Evolutionary conservation across 371 early-diverging fungal genomes (phyloP).

Genomic region (Choanephora cucurbitarum): DNA sequence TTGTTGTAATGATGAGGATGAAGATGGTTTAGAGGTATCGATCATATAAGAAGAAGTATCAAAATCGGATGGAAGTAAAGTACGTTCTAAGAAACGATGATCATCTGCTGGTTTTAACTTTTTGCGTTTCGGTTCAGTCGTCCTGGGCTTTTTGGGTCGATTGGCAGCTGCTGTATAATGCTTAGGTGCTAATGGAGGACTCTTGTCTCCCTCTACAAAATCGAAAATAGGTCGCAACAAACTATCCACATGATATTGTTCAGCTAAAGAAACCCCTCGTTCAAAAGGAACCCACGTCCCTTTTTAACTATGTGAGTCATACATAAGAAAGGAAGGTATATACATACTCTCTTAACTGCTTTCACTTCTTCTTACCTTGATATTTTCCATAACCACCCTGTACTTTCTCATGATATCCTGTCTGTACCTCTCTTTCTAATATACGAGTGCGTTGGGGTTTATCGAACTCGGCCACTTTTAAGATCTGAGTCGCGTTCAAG

Average conservation of each 20-base stretch:
- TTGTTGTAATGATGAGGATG: background rate
- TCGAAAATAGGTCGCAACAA: conserved; percentile 41
- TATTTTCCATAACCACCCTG: conserved; percentile 97
- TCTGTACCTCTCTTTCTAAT: conserved; percentile 83
- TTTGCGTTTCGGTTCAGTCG: conserved; percentile 14
- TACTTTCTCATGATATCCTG: conserved; percentile 85
- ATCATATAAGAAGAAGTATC: too few species aligned
- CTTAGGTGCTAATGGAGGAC: conserved; percentile 47
- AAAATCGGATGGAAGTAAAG: background rate
- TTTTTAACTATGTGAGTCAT: conserved; percentile 6
- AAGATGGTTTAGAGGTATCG: too few species aligned
- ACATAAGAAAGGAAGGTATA: background rate
- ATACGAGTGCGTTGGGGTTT: conserved; percentile 89
- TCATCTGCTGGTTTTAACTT: conserved; percentile 47
- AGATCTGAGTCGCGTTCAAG: conserved; percentile 92
- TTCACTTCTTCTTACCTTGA: conserved; percentile 68
- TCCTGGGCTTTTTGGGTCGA: conserved; percentile 16
- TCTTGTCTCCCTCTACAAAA: conserved; percentile 26
- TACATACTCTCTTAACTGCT: background rate
- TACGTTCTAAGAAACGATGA: conserved; percentile 12
- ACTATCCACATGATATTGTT: conserved; percentile 37
- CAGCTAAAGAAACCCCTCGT: conserved; percentile 69
- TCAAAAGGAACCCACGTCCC: conserved; percentile 78
- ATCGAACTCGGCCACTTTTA: conserved; percentile 92
- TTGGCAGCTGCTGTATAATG: conserved; percentile 20